Conservation (phyloP, 345 rosid species). For the Moricandia moricandioides region DNA sequence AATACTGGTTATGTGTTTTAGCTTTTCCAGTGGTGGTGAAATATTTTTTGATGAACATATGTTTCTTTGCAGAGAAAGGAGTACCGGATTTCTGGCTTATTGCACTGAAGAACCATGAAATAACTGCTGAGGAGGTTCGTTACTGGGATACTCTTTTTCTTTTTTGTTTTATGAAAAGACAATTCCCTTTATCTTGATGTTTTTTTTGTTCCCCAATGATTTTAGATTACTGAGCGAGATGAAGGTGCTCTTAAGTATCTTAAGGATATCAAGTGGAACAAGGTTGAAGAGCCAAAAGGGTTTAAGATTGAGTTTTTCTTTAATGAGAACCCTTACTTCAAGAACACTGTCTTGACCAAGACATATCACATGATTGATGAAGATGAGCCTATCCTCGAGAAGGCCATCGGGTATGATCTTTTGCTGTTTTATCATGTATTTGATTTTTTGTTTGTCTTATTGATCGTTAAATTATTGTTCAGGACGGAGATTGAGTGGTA, state of each 20-base stretch:
- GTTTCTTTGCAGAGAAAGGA: conserved; percentile 64
- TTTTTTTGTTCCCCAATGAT: not conserved
- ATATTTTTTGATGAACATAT: conserved; percentile 1
- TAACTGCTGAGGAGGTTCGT: conserved; percentile 76
- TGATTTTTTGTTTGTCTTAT: not conserved
- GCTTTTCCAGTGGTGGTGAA: not conserved
- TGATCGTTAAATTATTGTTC: not conserved
- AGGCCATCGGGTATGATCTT: not conserved
- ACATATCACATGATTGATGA: not conserved
- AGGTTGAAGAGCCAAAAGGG: not conserved
- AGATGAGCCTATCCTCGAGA: conserved; percentile 1
- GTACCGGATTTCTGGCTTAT: conserved; percentile 92
- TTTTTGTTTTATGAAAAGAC: not conserved
- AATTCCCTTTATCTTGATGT: not conserved
- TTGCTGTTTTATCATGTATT: not conserved
- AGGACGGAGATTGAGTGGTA: conserved; percentile 89
- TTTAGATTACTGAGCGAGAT: not conserved
- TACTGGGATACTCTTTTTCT: not conserved
- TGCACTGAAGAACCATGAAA: conserved; percentile 95
- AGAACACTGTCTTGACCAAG: not conserved
- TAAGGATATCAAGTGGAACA: conserved; percentile 2
- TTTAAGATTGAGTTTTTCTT: not conserved
- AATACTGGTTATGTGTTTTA: not conserved
- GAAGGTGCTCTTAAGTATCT: conserved; percentile 2
- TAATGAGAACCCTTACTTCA: not conserved